Conservation (phyloP, 257 asterid species). For the Orobanche coerulescens region DNA sequence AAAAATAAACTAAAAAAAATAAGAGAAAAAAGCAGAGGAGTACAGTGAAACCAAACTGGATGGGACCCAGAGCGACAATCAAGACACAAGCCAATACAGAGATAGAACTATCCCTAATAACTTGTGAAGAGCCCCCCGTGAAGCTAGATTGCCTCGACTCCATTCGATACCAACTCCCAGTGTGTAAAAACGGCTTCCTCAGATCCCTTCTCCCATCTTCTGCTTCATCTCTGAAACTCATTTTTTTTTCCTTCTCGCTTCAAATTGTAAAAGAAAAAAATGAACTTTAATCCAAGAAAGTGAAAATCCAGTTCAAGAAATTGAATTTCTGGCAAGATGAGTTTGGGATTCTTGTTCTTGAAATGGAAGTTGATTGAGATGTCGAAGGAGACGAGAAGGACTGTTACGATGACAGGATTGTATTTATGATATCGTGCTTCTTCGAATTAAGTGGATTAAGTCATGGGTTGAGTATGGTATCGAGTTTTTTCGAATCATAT, state of each 20-base stretch:
- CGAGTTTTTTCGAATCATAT: no score
- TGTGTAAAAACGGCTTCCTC: slow-evolving; percentile 80
- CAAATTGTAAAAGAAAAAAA: background rate
- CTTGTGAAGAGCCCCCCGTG: slow-evolving; percentile 78
- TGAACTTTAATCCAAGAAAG: slow-evolving; percentile 10
- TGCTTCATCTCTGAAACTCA: slow-evolving; percentile 84
- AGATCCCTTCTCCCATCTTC: slow-evolving; percentile 72
- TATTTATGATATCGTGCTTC: no score
- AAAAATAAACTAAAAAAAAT: background rate
- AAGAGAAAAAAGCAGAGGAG: background rate
- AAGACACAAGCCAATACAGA: slow-evolving; percentile 84
- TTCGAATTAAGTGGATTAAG: no score
- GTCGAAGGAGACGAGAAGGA: no score
- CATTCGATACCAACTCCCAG: slow-evolving; percentile 96
- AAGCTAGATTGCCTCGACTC: slow-evolving; percentile 76
- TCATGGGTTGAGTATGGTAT: no score
- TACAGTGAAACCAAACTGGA: slow-evolving; percentile 95
- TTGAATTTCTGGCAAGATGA: background rate
- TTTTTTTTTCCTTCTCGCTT: background rate
- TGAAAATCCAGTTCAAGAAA: slow-evolving; percentile 13
- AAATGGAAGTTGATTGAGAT: no score
- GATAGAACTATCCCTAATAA: slow-evolving; percentile 59
- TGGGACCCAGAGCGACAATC: slow-evolving; percentile 89
- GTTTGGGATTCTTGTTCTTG: no score
- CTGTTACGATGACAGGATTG: no score